Percentiles rank a stretch among this genome's conserved stretches.
Conservation (phyloP, 441 rosid species). For the Cnidoscolus chayamansa region DNA sequence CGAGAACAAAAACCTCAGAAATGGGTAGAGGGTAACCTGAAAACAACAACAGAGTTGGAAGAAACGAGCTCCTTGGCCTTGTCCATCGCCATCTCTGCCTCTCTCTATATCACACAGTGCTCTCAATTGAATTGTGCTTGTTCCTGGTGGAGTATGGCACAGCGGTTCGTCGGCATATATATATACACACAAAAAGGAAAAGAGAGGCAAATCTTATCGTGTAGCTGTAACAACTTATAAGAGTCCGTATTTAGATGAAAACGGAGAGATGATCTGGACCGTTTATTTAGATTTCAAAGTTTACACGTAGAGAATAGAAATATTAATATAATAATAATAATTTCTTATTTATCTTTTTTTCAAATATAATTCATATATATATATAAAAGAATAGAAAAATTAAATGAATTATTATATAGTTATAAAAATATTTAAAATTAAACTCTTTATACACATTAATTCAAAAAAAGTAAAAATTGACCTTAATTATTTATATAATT, state of each 20-base stretch:
- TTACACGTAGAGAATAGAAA: too few relatives aligned
- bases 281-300: neutral
- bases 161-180: neutral
- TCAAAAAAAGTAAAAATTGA: too few relatives aligned
- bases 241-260: too few relatives aligned
- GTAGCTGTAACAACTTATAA: neutral
- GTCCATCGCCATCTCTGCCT: constrained; percentile 49
- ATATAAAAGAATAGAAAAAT: too few relatives aligned
- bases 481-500: too few relatives aligned
- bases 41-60: constrained; percentile 60
- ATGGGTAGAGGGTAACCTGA: constrained; percentile 40
- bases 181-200: neutral
- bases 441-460: too few relatives aligned
- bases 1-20: neutral
- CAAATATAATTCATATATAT: too few relatives aligned
- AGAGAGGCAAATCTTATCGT: too few relatives aligned
- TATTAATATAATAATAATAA: too few relatives aligned
- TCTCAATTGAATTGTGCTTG: neutral
- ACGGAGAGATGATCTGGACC: constrained; percentile 10
- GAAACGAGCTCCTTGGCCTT: constrained; percentile 67
- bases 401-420: too few relatives aligned
- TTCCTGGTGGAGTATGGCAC: fast-evolving
- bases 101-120: neutral
- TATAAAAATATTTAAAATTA: too few relatives aligned
- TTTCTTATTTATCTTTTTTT: too few relatives aligned